These are phyloP conservation scores for Chenopodium quinoa DNA, from an alignment of 148 eudicot species.

Conservation along the genomic window DNA sequence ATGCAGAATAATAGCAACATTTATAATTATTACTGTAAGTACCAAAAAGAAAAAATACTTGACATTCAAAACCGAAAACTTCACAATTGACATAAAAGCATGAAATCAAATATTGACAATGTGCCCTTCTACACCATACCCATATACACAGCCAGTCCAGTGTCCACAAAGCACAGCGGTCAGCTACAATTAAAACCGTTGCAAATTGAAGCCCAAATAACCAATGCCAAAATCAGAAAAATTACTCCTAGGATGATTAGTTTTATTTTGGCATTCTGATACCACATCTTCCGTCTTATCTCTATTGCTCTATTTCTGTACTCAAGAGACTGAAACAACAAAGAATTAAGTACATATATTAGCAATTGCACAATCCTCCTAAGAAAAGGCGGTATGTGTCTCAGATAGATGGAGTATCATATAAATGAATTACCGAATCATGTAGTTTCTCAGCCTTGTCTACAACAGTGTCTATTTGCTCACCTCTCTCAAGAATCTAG, in stretches of 20 bases:
- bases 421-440: not conserved
- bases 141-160: not conserved
- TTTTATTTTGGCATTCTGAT: constrained; percentile 59
- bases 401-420: no score
- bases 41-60: no score
- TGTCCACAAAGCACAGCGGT: not conserved
- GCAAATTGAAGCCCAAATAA: constrained; percentile 65
- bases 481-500: not conserved
- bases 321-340: constrained; percentile 35
- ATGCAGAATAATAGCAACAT: no score
- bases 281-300: constrained; percentile 67
- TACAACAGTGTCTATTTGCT: not conserved
- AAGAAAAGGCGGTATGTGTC: no score
- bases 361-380: no score
- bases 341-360: no score
- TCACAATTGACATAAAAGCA: no score
- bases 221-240: constrained; percentile 40
- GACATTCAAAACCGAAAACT: no score
- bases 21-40: no score
- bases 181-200: constrained; percentile 51
- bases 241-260: constrained; percentile 48
- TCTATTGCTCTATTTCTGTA: constrained; percentile 37
- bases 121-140: not conserved
- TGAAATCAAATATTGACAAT: not conserved
- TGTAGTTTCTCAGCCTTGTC: not conserved